A percentile compares a stretch with the other conserved stretches of the same genome.
These are phyloP conservation scores for Lithohypha guttulata DNA, from an alignment of 2,329 filamentous ascomycete species.

Conservation along the genomic window DNA sequence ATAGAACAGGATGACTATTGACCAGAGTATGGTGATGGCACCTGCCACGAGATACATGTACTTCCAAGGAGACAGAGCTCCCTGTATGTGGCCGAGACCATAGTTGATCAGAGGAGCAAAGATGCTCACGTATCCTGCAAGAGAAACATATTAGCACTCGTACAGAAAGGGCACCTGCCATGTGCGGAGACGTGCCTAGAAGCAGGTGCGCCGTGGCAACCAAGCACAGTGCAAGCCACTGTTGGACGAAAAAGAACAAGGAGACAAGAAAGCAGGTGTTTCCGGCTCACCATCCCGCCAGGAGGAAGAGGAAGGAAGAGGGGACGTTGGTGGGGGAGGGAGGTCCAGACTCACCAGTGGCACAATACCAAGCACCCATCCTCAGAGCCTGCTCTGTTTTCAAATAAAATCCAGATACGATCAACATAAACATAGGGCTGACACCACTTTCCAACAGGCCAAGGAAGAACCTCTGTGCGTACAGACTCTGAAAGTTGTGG, in stretches of 20 bases:
- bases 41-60: constrained; percentile 19
- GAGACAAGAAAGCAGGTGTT: too few species aligned
- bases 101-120: constrained; percentile 2
- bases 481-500: constrained; percentile 32
- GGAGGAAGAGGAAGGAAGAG: too few species aligned
- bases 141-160: background rate
- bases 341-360: background rate
- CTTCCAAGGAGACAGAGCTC: constrained; percentile 26
- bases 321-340: too few species aligned
- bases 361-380: constrained; percentile 25
- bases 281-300: too few species aligned
- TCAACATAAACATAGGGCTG: constrained; percentile 41
- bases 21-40: constrained; percentile 11
- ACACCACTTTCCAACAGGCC: constrained; percentile 39
- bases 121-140: background rate
- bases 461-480: constrained; percentile 36
- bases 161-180: too few species aligned
- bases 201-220: too few species aligned
- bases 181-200: too few species aligned
- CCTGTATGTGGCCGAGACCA: constrained; percentile 3
- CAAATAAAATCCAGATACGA: constrained; percentile 40
- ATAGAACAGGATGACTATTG: constrained; percentile 26
- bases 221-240: too few species aligned
- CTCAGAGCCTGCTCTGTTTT: constrained; percentile 31
- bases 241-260: too few species aligned